These are phyloP conservation scores for Phytophthora idaei DNA, from an alignment of 352 stramenopile genomes.

Conservation along the genomic window DNA sequence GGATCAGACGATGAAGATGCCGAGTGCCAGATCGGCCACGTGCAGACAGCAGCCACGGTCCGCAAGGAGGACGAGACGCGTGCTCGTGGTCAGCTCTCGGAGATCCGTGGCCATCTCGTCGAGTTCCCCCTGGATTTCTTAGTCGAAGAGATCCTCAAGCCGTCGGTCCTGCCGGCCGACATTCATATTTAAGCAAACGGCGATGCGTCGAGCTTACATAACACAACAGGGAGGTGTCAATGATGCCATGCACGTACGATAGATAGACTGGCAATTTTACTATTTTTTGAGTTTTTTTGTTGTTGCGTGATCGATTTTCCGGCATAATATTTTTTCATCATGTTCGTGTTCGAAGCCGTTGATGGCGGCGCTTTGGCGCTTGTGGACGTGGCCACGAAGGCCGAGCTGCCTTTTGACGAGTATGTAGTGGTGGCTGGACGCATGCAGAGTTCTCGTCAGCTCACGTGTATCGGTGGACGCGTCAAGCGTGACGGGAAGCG, in stretches of 20 bases:
- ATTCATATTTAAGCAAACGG: constrained; percentile 81
- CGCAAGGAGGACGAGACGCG: constrained; percentile 77
- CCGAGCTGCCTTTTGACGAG: constrained; percentile 62
- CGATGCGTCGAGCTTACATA: constrained; percentile 17
- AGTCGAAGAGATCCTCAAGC: constrained; percentile 83
- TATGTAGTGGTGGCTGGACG: constrained; percentile 58
- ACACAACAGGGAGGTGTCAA: background rate
- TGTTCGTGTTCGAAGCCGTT: constrained; percentile 55
- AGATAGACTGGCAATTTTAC: constrained; percentile 19
- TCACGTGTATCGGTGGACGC: constrained; percentile 65
- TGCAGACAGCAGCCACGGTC: constrained; percentile 84
- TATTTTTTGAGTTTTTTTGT: constrained; percentile 15
- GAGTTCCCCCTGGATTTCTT: constrained; percentile 88
- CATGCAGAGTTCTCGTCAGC: constrained; percentile 41
- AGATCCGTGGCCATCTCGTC: constrained; percentile 86
- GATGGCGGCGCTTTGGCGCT: constrained; percentile 33
- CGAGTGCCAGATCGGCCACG: constrained; percentile 83
- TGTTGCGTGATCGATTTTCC: constrained; percentile 13
- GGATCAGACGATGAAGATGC: constrained; percentile 44
- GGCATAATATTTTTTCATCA: constrained; percentile 25
- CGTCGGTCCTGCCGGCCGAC: constrained; percentile 78
- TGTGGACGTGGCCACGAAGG: constrained; percentile 48
- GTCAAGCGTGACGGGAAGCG: constrained; percentile 52
- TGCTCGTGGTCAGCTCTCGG: constrained; percentile 72
- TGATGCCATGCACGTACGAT: constrained; percentile 12